These are phyloP conservation scores for Paragyromitra xinjiangensis DNA, from an alignment of 495 filamentous ascomycete genomes.

Conservation along the genomic window DNA sequence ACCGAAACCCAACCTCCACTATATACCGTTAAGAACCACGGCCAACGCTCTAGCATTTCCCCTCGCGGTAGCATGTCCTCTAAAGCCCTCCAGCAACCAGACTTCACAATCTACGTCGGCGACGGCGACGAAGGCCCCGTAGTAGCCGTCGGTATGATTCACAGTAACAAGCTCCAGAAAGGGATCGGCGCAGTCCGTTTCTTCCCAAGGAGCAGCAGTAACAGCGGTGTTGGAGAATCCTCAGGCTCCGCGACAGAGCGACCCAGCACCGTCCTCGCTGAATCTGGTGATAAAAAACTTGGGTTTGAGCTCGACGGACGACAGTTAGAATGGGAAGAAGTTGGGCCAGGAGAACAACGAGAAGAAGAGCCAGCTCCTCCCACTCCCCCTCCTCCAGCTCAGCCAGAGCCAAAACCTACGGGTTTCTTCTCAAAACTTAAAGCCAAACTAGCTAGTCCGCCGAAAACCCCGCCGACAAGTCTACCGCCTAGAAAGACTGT, in stretches of 20 bases:
- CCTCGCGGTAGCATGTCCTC: conserved; percentile 17
- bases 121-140: conserved; percentile 18
- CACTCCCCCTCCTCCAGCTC: neutral
- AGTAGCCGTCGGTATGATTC: conserved; percentile 14
- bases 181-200: conserved; percentile 28
- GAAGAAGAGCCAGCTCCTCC: neutral
- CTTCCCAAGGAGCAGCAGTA: conserved; percentile 4
- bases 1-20: neutral
- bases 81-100: conserved; percentile 1
- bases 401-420: neutral
- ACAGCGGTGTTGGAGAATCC: neutral
- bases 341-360: conserved; percentile 23
- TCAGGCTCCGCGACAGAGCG: neutral
- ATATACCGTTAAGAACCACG: conserved; percentile 35
- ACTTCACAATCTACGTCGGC: conserved; percentile 39
- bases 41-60: conserved; percentile 6
- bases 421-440: conserved; percentile 25
- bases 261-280: neutral
- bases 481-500: conserved; percentile 10
- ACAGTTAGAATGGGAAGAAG: conserved; percentile 11
- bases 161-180: conserved; percentile 21
- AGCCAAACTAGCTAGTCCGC: neutral
- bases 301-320: neutral
- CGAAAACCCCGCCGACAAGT: neutral
- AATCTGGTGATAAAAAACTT: conserved; percentile 2